Evolutionary conservation across 2,329 filamentous ascomycete genomes (phyloP), one percentile per base, ranked within the genome.

Genomic region (Chalaropsis thielavioides): DNA sequence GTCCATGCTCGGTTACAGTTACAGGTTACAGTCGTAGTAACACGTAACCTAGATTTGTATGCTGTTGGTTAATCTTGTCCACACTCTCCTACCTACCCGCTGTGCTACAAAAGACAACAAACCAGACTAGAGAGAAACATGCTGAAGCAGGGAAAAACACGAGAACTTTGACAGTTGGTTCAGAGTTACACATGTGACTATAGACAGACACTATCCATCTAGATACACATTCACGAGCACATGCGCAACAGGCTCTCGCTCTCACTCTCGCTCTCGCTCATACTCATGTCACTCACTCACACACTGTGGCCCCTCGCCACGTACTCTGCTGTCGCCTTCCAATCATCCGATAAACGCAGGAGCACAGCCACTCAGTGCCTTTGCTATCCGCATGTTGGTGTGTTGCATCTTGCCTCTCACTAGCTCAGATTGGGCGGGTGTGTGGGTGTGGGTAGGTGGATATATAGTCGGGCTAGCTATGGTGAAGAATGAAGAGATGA

Each of bases 21-120:
- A 58, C 24, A 58, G 24, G 8, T 58, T 58, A 58, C 51, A n/a
- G 51, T 58, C 51, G 27, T 22, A 58, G 15, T n/a, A 58, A 38
- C 31, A 58, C 31, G 51, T 58, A 58, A 58, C 51, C 27, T 58
- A 58, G 51, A 58, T 58, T 58, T 58, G 19, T 24, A 15, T 38
- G 35, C 3, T 38, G 19, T 51, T 27, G 19, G 46, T 27, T 51
- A 51, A 51, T 51, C 22, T 51, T 24, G 46, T 51, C 19, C 22
- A 51, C 24, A 24, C 46, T 51, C 46, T 51, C 46, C 24, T 51
- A 51, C 46, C 46, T 27, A 24, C 19, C 19, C 24, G 46, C 19
- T 49, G n/a, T 31, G 46, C 19, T 10, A 8, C 10, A 8, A 38
- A 7, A 38, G 5, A 38, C 5, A 10, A 10, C 35, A 38, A 51